Evolutionary conservation across 352 stramenopile species (phyloP).

Genomic region (Phytophthora meadii): DNA sequence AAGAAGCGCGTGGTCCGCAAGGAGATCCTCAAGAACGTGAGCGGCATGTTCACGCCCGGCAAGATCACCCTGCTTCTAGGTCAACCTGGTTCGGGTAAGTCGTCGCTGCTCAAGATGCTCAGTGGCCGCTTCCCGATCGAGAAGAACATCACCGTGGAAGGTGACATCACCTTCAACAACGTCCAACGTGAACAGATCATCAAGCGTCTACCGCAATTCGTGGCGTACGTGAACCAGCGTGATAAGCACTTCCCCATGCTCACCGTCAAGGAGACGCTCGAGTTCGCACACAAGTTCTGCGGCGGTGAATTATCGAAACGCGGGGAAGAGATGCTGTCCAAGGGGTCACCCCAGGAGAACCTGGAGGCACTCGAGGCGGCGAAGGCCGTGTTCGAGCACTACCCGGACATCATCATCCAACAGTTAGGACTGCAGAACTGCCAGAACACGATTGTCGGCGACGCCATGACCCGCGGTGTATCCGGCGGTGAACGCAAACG

Average conservation of each 20-base stretch:
- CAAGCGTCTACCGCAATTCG: slow-evolving; percentile 50
- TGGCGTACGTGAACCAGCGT: slow-evolving; percentile 52
- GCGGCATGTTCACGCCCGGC: slow-evolving; percentile 37
- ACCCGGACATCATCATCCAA: slow-evolving; percentile 25
- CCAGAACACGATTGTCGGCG: slow-evolving; percentile 61
- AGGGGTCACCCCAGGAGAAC: slow-evolving; percentile 13
- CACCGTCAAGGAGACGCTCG: slow-evolving; percentile 62
- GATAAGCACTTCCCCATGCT: slow-evolving; percentile 62
- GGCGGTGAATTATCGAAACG: slow-evolving; percentile 30
- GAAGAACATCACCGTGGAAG: slow-evolving; percentile 50
- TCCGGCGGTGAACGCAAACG: slow-evolving; percentile 57
- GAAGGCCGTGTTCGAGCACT: slow-evolving; percentile 15
- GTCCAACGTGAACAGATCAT: slow-evolving; percentile 33
- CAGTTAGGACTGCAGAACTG: slow-evolving; percentile 40
- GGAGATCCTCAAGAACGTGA: slow-evolving; percentile 48
- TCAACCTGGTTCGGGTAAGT: slow-evolving; percentile 45
- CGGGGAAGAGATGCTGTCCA: slow-evolving; percentile 20
- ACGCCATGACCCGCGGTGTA: slow-evolving; percentile 59
- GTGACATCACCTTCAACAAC: slow-evolving; percentile 49
- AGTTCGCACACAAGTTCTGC: slow-evolving; percentile 52
- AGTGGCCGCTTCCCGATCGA: slow-evolving; percentile 41
- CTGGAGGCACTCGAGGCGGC: slow-evolving; percentile 12
- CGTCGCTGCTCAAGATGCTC: slow-evolving; percentile 52
- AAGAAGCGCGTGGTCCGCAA: slow-evolving; percentile 38
- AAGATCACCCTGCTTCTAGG: slow-evolving; percentile 49